These are phyloP conservation scores for Nothopassalora personata DNA, from an alignment of 2,329 filamentous ascomycete species.

Conservation along the genomic window DNA sequence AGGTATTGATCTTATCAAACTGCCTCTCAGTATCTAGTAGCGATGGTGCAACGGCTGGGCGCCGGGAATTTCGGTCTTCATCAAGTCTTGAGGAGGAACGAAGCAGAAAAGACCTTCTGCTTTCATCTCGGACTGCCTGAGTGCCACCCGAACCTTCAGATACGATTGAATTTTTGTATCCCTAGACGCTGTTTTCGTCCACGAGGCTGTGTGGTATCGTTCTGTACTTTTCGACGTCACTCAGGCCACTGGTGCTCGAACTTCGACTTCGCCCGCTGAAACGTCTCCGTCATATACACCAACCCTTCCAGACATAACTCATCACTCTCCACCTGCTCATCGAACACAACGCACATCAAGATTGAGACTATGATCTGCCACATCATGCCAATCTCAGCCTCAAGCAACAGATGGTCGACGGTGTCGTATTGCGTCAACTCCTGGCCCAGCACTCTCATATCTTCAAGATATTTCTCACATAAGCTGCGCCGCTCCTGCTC, in stretches of 20 bases:
- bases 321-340: background rate
- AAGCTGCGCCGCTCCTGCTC: background rate
- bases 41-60: too few relatives aligned
- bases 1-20: too few relatives aligned
- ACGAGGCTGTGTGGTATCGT: too few relatives aligned
- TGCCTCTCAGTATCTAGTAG: too few relatives aligned
- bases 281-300: background rate
- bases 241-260: background rate
- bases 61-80: too few relatives aligned
- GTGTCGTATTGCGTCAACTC: background rate
- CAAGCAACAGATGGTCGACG: background rate
- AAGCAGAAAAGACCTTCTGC: too few relatives aligned
- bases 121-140: too few relatives aligned
- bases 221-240: too few relatives aligned
- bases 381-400: background rate
- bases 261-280: background rate
- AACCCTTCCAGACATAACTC: background rate
- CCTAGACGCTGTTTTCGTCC: too few relatives aligned
- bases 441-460: background rate
- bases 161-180: too few relatives aligned
- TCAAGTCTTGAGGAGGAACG: too few relatives aligned
- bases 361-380: background rate
- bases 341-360: background rate
- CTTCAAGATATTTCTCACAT: background rate
- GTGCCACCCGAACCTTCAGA: too few relatives aligned